Evolutionary conservation across 805 yeast genomes (phyloP).

Genomic region (Barnettozyma botsteinii): DNA sequence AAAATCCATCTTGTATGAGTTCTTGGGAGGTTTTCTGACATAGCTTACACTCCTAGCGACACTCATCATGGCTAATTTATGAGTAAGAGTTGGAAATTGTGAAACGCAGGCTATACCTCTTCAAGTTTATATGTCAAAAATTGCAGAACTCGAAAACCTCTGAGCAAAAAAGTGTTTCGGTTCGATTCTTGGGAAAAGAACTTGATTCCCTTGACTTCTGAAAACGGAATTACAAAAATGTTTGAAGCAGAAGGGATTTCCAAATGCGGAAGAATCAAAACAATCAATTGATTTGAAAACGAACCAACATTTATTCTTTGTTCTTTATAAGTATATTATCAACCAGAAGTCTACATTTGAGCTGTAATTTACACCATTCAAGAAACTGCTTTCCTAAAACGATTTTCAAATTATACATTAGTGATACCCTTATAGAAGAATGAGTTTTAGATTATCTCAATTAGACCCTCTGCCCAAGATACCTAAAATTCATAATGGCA

Average conservation of each 20-base stretch:
- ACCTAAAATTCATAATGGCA: constrained; percentile 40
- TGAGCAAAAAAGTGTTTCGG: too few species aligned
- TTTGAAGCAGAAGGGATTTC: neutral
- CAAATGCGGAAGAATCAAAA: constrained; percentile 11
- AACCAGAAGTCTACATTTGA: too few species aligned
- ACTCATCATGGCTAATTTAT: neutral
- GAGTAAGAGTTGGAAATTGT: too few species aligned
- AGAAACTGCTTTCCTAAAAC: too few species aligned
- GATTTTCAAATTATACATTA: too few species aligned
- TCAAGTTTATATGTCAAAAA: constrained; percentile 8
- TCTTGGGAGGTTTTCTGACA: constrained; percentile 11
- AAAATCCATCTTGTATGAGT: too few species aligned
- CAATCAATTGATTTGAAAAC: too few species aligned
- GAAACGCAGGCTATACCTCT: too few species aligned
- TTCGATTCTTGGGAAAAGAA: neutral
- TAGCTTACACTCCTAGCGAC: neutral
- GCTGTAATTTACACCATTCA: too few species aligned
- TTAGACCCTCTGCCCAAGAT: constrained; percentile 44
- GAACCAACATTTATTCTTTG: too few species aligned
- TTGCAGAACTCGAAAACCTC: too few species aligned
- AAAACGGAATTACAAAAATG: neutral
- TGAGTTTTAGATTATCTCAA: constrained; percentile 36
- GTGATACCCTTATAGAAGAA: neutral
- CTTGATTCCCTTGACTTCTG: neutral
- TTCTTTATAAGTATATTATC: too few species aligned